phyloP scores from a whole-genome alignment of 768 basidiomycete species.

The Boletales sp. region DNA sequence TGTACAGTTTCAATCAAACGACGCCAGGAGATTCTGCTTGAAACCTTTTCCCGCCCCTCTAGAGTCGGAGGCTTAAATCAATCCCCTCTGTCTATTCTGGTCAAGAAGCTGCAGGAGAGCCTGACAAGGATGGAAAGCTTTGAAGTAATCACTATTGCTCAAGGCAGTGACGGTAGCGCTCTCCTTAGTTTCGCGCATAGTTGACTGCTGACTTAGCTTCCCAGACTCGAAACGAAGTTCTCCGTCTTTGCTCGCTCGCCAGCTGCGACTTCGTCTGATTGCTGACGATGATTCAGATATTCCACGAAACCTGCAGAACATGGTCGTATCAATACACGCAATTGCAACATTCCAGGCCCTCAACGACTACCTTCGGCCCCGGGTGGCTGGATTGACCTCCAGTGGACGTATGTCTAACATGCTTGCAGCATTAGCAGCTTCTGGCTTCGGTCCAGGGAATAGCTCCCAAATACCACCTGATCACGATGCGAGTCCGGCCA shows the following conservation, averaged over 20 bases:
- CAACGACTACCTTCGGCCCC: slow-evolving; percentile 92
- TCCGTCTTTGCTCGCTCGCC: slow-evolving; percentile 87
- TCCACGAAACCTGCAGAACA: slow-evolving; percentile 81
- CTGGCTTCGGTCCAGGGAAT: slow-evolving; percentile 59
- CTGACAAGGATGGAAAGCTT: slow-evolving; percentile 94
- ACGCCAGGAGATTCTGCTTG: slow-evolving; percentile 77
- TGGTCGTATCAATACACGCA: slow-evolving; percentile 96
- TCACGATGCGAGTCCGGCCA: slow-evolving; percentile 28
- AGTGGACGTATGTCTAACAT: slow-evolving; percentile 75
- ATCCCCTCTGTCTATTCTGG: slow-evolving; percentile 70
- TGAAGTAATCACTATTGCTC: slow-evolving; percentile 87
- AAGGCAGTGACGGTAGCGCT: slow-evolving; percentile 67
- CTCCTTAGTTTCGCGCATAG: not conserved
- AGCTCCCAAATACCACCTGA: slow-evolving; percentile 37
- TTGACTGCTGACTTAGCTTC: slow-evolving; percentile 1
- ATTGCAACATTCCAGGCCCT: slow-evolving; percentile 98
- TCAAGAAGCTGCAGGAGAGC: slow-evolving; percentile 95
- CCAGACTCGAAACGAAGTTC: slow-evolving; percentile 88
- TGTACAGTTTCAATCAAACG: slow-evolving; percentile 54
- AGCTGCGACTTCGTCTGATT: slow-evolving; percentile 84
- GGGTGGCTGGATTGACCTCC: slow-evolving; percentile 70
- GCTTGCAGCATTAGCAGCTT: slow-evolving; percentile 85
- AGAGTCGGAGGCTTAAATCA: slow-evolving; percentile 43
- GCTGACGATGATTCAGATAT: slow-evolving; percentile 88
- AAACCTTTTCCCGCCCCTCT: slow-evolving; percentile 63